Conservation (phyloP, 2,329 filamentous ascomycete genomes). For the Chaetoscypha palmicola region DNA sequence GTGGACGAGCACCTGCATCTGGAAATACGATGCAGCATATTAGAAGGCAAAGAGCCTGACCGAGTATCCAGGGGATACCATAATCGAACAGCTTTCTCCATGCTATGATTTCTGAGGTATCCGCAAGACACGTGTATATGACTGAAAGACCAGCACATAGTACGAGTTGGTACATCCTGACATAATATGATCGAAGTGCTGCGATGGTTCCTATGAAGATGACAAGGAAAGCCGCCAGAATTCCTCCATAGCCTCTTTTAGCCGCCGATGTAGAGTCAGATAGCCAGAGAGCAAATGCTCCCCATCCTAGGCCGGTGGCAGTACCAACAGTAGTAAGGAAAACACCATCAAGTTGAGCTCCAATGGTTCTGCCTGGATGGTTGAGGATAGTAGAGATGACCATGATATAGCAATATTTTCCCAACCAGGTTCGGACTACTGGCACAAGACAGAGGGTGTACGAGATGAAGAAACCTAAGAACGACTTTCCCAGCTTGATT, state of each 20-base stretch:
- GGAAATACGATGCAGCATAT: slow-evolving; percentile 44
- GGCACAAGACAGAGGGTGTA: slow-evolving; percentile 50
- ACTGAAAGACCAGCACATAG: slow-evolving; percentile 50
- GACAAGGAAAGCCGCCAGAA: slow-evolving; percentile 48
- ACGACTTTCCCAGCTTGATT: slow-evolving; percentile 45
- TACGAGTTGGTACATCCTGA: slow-evolving; percentile 48
- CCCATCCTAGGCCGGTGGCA: slow-evolving; percentile 48
- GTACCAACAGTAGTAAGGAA: slow-evolving; percentile 47
- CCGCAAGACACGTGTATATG: slow-evolving; percentile 45
- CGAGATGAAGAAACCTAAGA: slow-evolving; percentile 48
- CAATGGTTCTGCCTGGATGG: slow-evolving; percentile 48
- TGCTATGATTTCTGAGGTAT: slow-evolving; percentile 38
- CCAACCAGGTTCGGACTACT: slow-evolving; percentile 41
- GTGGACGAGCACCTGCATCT: slow-evolving; percentile 47
- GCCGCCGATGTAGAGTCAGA: slow-evolving; percentile 44
- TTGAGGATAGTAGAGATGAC: slow-evolving; percentile 51
- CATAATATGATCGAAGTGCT: slow-evolving; percentile 48
- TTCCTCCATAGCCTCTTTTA: slow-evolving; percentile 43
- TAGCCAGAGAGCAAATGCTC: slow-evolving; percentile 45
- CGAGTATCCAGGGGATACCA: slow-evolving; percentile 48
- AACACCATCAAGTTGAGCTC: slow-evolving; percentile 50
- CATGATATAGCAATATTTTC: slow-evolving; percentile 49
- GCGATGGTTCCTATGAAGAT: slow-evolving; percentile 46
- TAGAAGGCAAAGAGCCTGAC: slow-evolving; percentile 45
- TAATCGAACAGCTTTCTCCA: slow-evolving; percentile 47